phyloP scores from a whole-genome alignment of 306 rosid species.

The Vigna nakashimae region DNA sequence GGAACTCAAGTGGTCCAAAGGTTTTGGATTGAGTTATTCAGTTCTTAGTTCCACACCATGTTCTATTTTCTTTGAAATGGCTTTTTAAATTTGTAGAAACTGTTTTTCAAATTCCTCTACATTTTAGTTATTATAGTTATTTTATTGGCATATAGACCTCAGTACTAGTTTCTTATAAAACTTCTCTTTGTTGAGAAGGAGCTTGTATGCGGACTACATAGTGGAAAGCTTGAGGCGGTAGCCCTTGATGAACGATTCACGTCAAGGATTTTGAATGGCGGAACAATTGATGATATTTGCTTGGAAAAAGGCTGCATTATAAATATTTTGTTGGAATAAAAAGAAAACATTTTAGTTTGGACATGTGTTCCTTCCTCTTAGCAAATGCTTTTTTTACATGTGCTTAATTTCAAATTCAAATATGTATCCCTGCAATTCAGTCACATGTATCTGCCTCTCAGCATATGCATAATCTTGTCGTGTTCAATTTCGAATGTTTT shows the following conservation, averaged over 20 bases:
- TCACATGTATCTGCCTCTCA: slow-evolving; percentile 23
- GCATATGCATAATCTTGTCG: slow-evolving; percentile 11
- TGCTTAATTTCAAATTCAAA: background rate
- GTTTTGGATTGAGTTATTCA: slow-evolving; percentile 19
- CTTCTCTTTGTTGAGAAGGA: slow-evolving; percentile 55
- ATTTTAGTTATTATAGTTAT: background rate
- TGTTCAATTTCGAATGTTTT: background rate
- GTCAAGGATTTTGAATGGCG: background rate
- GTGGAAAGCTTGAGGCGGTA: slow-evolving; percentile 97
- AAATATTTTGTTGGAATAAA: background rate
- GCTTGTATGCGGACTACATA: slow-evolving; percentile 89
- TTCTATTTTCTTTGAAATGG: slow-evolving; percentile 1
- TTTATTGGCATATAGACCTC: background rate
- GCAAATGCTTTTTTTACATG: background rate
- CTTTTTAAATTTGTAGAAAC: background rate
- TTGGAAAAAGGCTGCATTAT: background rate
- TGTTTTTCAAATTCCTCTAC: background rate
- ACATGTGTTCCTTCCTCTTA: background rate
- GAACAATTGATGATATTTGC: background rate
- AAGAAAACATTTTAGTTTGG: background rate
- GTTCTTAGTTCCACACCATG: background rate
- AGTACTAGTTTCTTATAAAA: background rate
- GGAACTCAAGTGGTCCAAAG: background rate
- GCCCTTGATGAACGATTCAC: slow-evolving; percentile 30
- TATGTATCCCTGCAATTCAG: background rate